Percentiles rank a stretch among this genome's conserved stretches.
Conservation (phyloP, 2,329 filamentous ascomycete species). For the Botrytis hyacinthi region DNA sequence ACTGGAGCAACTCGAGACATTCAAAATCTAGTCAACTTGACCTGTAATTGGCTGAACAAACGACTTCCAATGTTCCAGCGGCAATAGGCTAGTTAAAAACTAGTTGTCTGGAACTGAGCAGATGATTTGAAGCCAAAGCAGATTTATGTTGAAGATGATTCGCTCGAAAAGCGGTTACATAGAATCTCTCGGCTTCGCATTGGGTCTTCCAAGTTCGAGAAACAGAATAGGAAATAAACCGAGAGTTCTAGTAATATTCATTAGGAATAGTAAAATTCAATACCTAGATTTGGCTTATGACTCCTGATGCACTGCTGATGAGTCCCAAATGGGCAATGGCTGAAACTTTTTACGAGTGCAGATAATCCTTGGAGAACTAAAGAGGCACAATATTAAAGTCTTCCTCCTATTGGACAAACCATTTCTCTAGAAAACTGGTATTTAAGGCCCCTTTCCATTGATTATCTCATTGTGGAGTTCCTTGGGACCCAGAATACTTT, state of each 20-base stretch:
- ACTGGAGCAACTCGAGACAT: neutral
- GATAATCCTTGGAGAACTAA: slow-evolving; percentile 7
- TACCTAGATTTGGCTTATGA: no score
- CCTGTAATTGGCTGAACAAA: neutral
- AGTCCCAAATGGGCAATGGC: slow-evolving; percentile 6
- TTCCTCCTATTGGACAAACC: neutral
- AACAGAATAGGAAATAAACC: slow-evolving; percentile 12
- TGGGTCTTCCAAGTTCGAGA: neutral
- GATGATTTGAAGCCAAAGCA: neutral
- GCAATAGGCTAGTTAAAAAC: neutral
- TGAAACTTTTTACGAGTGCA: slow-evolving; percentile 1
- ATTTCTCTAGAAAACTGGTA: neutral
- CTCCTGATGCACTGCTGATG: neutral
- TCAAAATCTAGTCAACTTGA: neutral
- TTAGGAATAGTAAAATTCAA: neutral
- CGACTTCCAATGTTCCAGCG: neutral
- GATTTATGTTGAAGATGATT: neutral
- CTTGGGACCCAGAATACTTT: neutral
- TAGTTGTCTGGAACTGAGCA: neutral
- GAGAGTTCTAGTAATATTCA: neutral
- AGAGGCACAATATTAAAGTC: neutral
- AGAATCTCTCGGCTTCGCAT: neutral
- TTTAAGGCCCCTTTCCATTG: neutral
- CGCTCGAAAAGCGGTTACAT: neutral
- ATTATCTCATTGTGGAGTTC: neutral